These are phyloP conservation scores for Syzygium aromaticum DNA, from an alignment of 345 rosid species.

Conservation along the genomic window DNA sequence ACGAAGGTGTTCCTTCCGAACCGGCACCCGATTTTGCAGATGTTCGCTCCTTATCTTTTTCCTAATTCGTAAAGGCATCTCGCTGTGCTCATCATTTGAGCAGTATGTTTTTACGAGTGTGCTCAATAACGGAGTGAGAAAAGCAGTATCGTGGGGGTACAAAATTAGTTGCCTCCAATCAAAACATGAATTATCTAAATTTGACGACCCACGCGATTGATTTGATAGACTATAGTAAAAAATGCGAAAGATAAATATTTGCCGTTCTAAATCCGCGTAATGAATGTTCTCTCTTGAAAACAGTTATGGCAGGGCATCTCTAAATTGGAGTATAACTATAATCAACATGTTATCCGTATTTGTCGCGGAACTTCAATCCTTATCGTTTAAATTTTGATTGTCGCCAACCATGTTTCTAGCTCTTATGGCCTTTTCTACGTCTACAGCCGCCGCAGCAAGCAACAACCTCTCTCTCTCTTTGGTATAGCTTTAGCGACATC, in stretches of 20 bases:
- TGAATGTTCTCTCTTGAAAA: not conserved
- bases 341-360: not conserved
- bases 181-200: not conserved
- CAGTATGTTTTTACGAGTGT: not conserved
- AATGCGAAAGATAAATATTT: rapidly evolving
- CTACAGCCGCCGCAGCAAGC: not conserved
- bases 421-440: not conserved
- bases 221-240: not conserved
- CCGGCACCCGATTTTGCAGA: not conserved
- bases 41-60: not conserved
- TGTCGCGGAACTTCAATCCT: too few relatives aligned
- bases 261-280: rapidly evolving
- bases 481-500: not conserved
- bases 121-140: not conserved
- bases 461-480: not conserved
- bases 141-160: not conserved
- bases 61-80: not conserved
- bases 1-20: not conserved
- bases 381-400: not conserved
- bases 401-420: not conserved
- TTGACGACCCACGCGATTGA: not conserved
- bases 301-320: rapidly evolving
- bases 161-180: not conserved
- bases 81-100: not conserved
- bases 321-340: not conserved